Base-by-base conservation (phyloP, 129 eudicot genomes). In the Gnaphalium uliginosum region DNA sequence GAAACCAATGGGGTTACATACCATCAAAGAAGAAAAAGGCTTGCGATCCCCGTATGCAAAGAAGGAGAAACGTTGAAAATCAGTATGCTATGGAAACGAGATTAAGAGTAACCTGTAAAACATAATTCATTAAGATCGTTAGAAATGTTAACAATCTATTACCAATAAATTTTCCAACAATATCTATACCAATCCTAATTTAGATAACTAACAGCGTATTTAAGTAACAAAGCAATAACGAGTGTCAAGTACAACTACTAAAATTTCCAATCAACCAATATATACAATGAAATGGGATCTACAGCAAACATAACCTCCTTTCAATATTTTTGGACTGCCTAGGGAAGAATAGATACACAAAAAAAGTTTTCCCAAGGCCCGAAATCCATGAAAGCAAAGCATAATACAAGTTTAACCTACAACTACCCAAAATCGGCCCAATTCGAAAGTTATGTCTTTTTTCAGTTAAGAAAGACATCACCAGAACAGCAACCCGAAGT, bases 1-100 rank as follows among this genome's bases (percentile, higher is more conserved):
- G 39, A 60, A 60, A 25, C 15, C 17, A 24, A 6, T 41, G 37
- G 54, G 30, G 33, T 24, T 11, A 26, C 60, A 41, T 74, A 74
- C 78, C 78, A 74, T 74, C 70, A 59, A 73, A 70, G 70, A 41
- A 63, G 63, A 74, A 59, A 63, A 32, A 32, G 35, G 22, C 11
- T n/a, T 43, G 26, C 39, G 63, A 74, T 74, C 58, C 37, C 5
- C 23, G 15, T 72, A 21, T 4, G 43, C 29, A 41, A 39, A 37
- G 39, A 59, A 37, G 41, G 18, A n/a, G 10, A 37, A 15, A 73
- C 5, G 27, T 41, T 24, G 27, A 32, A 73, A 41, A 59, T 27
- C 76, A 57, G 33, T 39, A 24, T 60, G n/a, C 26, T 39, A 25
- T 26, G 78, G 46, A 35, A 25, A 73, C 39, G 68, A 4, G 22